Evolutionary conservation across 2,329 filamentous ascomycete species (phyloP).

Genomic region (Emericellopsis atlantica): DNA sequence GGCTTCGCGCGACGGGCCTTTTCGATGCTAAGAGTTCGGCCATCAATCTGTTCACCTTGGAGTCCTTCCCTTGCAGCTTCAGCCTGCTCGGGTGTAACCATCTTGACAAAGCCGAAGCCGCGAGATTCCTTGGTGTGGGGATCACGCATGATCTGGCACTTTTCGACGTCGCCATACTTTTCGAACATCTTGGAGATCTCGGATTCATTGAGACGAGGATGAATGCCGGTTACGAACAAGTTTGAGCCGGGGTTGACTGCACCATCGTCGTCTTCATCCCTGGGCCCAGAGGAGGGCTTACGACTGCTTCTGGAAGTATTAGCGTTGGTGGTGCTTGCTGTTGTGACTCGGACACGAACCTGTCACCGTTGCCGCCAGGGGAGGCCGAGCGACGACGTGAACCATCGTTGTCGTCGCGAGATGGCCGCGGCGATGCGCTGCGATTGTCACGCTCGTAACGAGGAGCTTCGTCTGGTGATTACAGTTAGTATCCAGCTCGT

Average conservation of each 20-base stretch:
- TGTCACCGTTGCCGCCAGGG: conserved; percentile 38
- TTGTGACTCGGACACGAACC: conserved; percentile 12
- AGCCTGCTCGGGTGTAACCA: conserved; percentile 88
- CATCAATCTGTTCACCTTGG: conserved; percentile 90
- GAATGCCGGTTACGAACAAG: conserved; percentile 96
- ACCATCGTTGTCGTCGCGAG: conserved; percentile 47
- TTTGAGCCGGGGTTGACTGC: conserved; percentile 91
- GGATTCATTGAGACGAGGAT: conserved; percentile 77
- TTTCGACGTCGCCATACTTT: conserved; percentile 97
- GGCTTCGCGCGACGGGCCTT: conserved; percentile 93
- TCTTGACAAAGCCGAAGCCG: conserved; percentile 98
- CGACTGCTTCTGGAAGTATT: conserved; percentile 14
- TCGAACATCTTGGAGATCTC: conserved; percentile 94
- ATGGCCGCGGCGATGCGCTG: conserved; percentile 50
- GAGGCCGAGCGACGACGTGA: conserved; percentile 50
- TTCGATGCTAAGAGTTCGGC: conserved; percentile 93
- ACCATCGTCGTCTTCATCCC: conserved; percentile 56
- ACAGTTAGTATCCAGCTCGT: background rate
- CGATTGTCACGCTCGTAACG: conserved; percentile 56
- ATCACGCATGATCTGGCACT: conserved; percentile 99
- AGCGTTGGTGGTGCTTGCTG: conserved; percentile 3
- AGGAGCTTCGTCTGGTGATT: conserved; percentile 43
- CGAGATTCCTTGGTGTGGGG: conserved; percentile 97
- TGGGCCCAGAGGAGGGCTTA: conserved; percentile 39
- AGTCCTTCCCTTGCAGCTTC: conserved; percentile 94